Percentiles rank a stretch among this genome's conserved stretches.
These are phyloP conservation scores for Rhynchosporium agropyri DNA, from an alignment of 2,329 filamentous ascomycete species.

Conservation along the genomic window DNA sequence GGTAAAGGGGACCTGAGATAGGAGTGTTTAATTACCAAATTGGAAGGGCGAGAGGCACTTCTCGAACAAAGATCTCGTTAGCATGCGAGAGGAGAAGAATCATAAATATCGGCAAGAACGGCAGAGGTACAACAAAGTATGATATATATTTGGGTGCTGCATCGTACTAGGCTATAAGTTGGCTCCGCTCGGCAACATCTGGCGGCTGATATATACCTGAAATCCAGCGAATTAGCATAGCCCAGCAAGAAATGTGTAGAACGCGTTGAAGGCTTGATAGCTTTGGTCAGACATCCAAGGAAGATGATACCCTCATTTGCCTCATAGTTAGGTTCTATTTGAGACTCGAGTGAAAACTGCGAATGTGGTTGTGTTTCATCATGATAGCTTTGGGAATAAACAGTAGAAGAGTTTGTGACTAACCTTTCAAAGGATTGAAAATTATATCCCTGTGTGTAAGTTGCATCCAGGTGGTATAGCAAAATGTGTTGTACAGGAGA, in stretches of 20 bases:
- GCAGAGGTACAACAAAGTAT: no score
- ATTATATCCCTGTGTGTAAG: constrained; percentile 14
- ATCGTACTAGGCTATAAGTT: no score
- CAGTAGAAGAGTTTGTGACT: constrained; percentile 26
- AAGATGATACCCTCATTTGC: constrained; percentile 69
- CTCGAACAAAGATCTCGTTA: no score
- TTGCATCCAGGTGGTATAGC: constrained; percentile 7
- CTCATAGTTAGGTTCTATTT: constrained; percentile 63
- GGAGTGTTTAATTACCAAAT: no score
- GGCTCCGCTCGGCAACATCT: background rate
- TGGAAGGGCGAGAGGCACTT: no score
- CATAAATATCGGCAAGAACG: no score
- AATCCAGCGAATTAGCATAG: constrained; percentile 15
- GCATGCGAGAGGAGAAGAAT: no score
- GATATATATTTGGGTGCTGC: no score
- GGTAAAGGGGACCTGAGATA: no score
- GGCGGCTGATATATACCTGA: background rate
- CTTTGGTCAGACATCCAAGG: constrained; percentile 73
- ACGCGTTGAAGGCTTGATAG: constrained; percentile 20
- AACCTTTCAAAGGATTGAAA: constrained; percentile 18
- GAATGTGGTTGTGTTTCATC: constrained; percentile 80
- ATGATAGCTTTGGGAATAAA: constrained; percentile 47
- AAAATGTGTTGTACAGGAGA: constrained; percentile 1
- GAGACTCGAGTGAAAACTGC: constrained; percentile 86
- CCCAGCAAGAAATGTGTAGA: background rate